Base-by-base conservation (phyloP, 202 grass and related monocot genomes). In the Carex arenaria region DNA sequence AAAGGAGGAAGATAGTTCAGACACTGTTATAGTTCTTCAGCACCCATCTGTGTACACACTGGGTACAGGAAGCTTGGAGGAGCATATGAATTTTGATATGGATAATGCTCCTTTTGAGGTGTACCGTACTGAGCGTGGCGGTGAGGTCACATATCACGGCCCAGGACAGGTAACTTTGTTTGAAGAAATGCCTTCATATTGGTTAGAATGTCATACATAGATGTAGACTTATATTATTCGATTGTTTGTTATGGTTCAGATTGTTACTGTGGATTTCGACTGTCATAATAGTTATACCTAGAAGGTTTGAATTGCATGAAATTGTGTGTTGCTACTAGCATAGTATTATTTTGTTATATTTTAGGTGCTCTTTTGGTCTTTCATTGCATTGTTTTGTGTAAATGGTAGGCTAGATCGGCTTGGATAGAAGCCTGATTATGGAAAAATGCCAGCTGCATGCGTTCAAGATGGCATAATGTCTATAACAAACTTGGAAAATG, bases 81-180 rank as follows among this genome's bases (percentile, higher is more conserved):
- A 94, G 8, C 84, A 87, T 82, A 86, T 98, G 38, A 84, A 89
- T 85, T 98, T 98, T 53, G 20, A 95, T 79, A 59, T 90, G 34
- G 43, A 82, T 69, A 85, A 94, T 89, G 61, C 90, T 80, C 92
- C 89, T 28, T 90, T 71, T 69, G 90, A 93, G 32, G 14, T 98
- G 85, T 83, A 93, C 15, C 86, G 72, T 3, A 95, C 83, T 49
- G 67, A 95, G 51, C 90, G 95, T 19, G 95, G 86, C n/a, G 92
- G 95, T 12, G 89, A 98, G 60, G 92, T 98, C 75, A 98, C 92
- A 0, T 98, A 95, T 85, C 95, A 95, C 89, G 95, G 95, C 43
- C 95, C 95, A 90, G 90, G 92, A 19, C 95, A 98, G 92, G 95
- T 98, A 88, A 61, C 28, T n/a, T 42, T 82, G 17, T 32, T 47